Evolutionary conservation across 202 grass and related monocot genomes (phyloP), one percentile per base, ranked within the genome.

Genomic region (Miscanthus sacchariflorus): DNA sequence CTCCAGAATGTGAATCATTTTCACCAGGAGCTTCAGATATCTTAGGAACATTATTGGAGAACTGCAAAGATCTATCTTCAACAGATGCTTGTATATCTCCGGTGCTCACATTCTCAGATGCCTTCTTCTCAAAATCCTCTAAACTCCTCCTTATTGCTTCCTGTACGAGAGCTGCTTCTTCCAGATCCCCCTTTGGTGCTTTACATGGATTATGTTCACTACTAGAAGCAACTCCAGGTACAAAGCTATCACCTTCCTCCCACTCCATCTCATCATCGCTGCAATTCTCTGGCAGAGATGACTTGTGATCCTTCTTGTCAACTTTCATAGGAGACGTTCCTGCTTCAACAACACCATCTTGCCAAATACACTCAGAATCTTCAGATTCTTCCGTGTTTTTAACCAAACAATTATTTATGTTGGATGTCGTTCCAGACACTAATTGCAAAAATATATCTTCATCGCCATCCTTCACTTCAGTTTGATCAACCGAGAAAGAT

Each of bases 91-190:
- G 44, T 46, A 76, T 66, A 87, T 86, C 52, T 88, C 71, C 70
- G 74, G 70, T 68, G 63, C 59, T 56, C 71, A 82, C 56, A 79
- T 70, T 91, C 81, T 78, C 45, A 86, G 50, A 90, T 59, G 79
- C 69, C 25, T 78, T 76, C 67, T 90, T 86, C 67, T 85, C 81
- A 43, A 88, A 91, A 90, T 96, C 89, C 48, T 92, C 85, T 48
- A 98, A 83, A 79, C 96, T 96, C 91, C 92, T 91, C 87, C 50
- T 96, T 90, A 96, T 98, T 84, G 94, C 94, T 98, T 98, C 94
- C 70, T 96, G 92, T 76, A 98, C 68, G 72, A 96, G 87, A 79
- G 85, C 91, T 68, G 90, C 93, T 87, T 98, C 96, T 94, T 98
- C 92, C 66, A 94, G 59, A 83, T 86, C 90, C 75, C 90, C 94